phyloP scores from a whole-genome alignment of 148 eudicot genomes.

The Arctostaphylos glauca region DNA sequence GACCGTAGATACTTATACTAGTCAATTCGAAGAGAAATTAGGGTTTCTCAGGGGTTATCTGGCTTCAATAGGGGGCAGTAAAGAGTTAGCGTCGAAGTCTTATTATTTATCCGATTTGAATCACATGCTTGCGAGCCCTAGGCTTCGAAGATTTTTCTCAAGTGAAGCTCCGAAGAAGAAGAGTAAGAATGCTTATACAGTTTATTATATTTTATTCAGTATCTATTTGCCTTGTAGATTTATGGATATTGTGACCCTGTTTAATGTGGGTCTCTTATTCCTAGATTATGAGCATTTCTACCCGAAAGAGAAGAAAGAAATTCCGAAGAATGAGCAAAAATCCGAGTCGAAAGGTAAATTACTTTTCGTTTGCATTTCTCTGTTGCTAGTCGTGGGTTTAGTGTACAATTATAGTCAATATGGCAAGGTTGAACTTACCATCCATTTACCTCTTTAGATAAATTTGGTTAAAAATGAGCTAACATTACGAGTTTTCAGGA shows the following conservation, averaged over 20 bases:
- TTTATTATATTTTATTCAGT: neutral
- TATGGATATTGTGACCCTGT: neutral
- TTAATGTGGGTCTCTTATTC: constrained; percentile 11
- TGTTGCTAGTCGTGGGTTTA: neutral
- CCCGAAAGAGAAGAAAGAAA: constrained; percentile 83
- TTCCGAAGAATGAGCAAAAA: constrained; percentile 70
- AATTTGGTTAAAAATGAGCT: neutral
- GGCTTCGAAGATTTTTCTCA: constrained; percentile 53
- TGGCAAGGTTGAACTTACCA: neutral
- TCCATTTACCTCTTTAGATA: neutral
- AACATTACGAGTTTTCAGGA: neutral
- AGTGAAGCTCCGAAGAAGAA: constrained; percentile 78
- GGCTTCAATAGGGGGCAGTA: constrained; percentile 43
- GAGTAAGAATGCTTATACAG: constrained; percentile 34
- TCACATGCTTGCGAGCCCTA: constrained; percentile 47
- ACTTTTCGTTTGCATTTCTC: neutral
- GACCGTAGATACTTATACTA: constrained; percentile 14
- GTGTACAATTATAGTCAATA: neutral
- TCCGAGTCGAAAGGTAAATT: constrained; percentile 65
- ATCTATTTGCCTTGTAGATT: neutral
- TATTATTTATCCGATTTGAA: constrained; percentile 44
- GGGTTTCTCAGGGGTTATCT: constrained; percentile 69
- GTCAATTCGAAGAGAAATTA: constrained; percentile 41
- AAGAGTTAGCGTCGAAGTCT: constrained; percentile 22
- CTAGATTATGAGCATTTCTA: constrained; percentile 79